Conservation (phyloP, 2,329 filamentous ascomycete species). For the Monilinia fructigena region DNA sequence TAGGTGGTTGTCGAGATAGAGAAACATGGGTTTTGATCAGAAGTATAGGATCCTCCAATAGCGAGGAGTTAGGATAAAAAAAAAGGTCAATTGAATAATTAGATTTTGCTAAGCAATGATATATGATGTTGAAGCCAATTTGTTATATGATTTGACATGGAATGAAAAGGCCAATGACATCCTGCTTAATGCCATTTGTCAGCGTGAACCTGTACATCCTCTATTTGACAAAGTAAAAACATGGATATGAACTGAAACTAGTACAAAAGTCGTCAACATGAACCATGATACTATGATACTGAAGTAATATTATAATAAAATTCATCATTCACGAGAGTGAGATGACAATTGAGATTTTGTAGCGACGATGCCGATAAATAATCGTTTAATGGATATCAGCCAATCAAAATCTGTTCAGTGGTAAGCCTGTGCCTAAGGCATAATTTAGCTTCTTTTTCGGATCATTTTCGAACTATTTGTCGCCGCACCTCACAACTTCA, state of each 20-base stretch:
- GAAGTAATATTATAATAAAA: neutral
- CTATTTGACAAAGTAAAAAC: neutral
- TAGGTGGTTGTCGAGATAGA: neutral
- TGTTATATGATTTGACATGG: neutral
- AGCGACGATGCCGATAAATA: constrained; percentile 20
- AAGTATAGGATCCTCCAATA: neutral
- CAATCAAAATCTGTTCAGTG: constrained; percentile 20
- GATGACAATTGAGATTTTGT: neutral
- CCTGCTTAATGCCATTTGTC: constrained; percentile 4
- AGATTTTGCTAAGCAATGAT: constrained; percentile 1
- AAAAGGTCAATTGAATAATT: constrained; percentile 9
- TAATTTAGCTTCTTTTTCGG: constrained; percentile 23
- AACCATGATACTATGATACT: neutral
- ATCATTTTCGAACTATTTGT: constrained; percentile 23
- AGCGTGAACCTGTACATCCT: neutral
- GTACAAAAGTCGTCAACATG: neutral
- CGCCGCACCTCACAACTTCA: constrained; percentile 29
- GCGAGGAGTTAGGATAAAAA: constrained; percentile 17
- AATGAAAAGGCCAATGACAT: constrained; percentile 8
- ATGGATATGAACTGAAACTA: neutral
- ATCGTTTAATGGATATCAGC: constrained; percentile 12
- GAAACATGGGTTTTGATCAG: neutral
- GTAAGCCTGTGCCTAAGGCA: constrained; percentile 23
- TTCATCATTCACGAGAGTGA: neutral
- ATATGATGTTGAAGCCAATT: neutral